These are phyloP conservation scores for Elongisporangium undulatum DNA, from an alignment of 352 stramenopile genomes.

Conservation along the genomic window DNA sequence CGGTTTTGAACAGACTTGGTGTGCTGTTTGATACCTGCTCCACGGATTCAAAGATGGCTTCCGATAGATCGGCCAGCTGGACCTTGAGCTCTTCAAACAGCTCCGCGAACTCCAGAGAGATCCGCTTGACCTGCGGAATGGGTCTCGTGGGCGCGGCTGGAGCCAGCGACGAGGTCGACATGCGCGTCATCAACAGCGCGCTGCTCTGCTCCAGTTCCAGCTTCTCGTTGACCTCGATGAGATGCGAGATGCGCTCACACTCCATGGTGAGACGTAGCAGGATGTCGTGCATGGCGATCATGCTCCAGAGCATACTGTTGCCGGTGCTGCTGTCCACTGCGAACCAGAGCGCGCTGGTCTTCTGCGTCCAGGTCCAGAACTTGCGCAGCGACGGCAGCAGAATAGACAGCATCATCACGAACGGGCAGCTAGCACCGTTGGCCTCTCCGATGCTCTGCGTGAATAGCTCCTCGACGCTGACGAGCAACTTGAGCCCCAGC, in stretches of 20 bases:
- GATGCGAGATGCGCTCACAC: slow-evolving; percentile 19
- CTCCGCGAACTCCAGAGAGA: slow-evolving; percentile 46
- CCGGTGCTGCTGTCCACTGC: slow-evolving; percentile 6
- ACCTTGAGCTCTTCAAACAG: slow-evolving; percentile 43
- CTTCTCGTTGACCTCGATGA: slow-evolving; percentile 50
- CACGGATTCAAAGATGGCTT: slow-evolving; percentile 44
- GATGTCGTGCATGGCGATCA: slow-evolving; percentile 45
- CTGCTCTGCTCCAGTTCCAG: slow-evolving; percentile 19
- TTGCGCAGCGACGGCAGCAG: slow-evolving; percentile 50
- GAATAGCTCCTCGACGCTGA: slow-evolving; percentile 13
- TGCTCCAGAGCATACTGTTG: slow-evolving; percentile 12
- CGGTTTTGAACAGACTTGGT: neutral
- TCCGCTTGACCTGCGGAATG: slow-evolving; percentile 48
- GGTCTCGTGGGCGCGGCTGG: neutral
- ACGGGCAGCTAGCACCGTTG: slow-evolving; percentile 22
- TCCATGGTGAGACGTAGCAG: slow-evolving; percentile 26
- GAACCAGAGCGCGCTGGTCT: slow-evolving; percentile 33
- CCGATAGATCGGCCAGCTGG: slow-evolving; percentile 45
- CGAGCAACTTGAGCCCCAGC: slow-evolving; percentile 24
- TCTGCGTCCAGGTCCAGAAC: slow-evolving; percentile 40
- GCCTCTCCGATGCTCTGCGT: neutral
- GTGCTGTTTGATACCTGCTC: slow-evolving; percentile 23
- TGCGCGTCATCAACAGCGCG: neutral
- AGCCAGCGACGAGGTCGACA: neutral
- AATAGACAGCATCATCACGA: slow-evolving; percentile 66